A percentile compares a stretch with the other conserved stretches of the same genome.
These are phyloP conservation scores for Cladosporium austrohemisphaericum DNA, from an alignment of 2,329 filamentous ascomycete genomes.

Conservation along the genomic window DNA sequence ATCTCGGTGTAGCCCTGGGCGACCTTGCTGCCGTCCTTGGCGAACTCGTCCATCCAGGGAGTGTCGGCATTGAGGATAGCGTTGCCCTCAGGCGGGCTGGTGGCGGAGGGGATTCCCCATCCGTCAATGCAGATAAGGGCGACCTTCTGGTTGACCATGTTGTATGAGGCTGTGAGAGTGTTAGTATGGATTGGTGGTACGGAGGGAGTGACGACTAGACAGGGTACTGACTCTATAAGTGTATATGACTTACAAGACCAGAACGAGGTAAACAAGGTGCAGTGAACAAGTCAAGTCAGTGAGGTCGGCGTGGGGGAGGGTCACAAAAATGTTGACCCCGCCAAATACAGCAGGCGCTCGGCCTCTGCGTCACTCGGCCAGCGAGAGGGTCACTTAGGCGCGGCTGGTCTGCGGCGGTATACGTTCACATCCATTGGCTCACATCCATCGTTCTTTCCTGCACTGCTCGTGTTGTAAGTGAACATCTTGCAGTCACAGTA, in stretches of 20 bases:
- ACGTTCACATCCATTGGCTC: not conserved
- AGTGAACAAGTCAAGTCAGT: too few relatives aligned
- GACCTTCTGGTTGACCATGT: conserved; percentile 65
- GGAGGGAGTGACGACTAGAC: not conserved
- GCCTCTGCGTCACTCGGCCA: not conserved
- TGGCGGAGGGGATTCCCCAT: conserved; percentile 82
- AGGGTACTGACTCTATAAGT: conserved; percentile 1
- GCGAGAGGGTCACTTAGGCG: not conserved
- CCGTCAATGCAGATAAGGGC: conserved; percentile 95
- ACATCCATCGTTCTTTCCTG: not conserved
- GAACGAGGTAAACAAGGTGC: too few relatives aligned
- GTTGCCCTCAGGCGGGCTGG: conserved; percentile 83
- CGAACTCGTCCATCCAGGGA: conserved; percentile 88
- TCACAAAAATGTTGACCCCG: conserved; percentile 15
- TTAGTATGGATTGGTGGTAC: not conserved
- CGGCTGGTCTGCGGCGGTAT: not conserved
- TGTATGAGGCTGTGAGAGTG: conserved; percentile 37
- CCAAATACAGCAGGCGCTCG: not conserved
- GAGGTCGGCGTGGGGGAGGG: not conserved
- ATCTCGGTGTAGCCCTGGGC: conserved; percentile 85
- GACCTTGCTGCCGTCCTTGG: conserved; percentile 61
- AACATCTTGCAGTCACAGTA: too few relatives aligned
- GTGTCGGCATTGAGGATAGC: conserved; percentile 92
- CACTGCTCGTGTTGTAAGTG: not conserved
- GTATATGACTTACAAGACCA: not conserved